Conservation (phyloP, 1,284 basidiomycete species). For the Trichosporon inkin region DNA sequence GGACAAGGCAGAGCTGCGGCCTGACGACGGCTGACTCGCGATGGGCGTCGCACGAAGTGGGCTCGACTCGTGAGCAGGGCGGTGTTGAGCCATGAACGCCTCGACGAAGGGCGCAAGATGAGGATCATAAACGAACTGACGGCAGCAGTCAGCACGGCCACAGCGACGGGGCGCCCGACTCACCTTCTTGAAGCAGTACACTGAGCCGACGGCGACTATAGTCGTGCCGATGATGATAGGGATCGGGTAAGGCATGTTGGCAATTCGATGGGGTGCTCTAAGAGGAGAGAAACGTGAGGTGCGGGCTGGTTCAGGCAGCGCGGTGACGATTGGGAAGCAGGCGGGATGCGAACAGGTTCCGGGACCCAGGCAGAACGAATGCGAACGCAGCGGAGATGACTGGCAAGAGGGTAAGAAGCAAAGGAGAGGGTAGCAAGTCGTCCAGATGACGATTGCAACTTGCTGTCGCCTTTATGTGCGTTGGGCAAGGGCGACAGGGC, state of each 20-base stretch:
- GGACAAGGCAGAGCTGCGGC: constrained; percentile 12
- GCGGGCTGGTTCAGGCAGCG: neutral
- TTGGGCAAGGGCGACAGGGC: too few relatives aligned
- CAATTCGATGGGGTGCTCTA: neutral
- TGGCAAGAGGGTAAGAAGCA: too few relatives aligned
- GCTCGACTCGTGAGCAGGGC: constrained; percentile 9
- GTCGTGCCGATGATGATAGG: constrained; percentile 39
- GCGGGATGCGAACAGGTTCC: too few relatives aligned
- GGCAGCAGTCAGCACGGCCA: neutral
- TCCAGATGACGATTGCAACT: too few relatives aligned
- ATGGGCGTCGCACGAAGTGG: neutral
- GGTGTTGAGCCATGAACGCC: constrained; percentile 30
- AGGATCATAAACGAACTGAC: constrained; percentile 45
- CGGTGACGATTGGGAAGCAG: neutral
- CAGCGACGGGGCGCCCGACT: constrained; percentile 3
- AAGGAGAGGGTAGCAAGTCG: too few relatives aligned
- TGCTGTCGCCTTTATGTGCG: too few relatives aligned
- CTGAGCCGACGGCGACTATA: constrained; percentile 40
- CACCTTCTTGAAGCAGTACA: constrained; percentile 47
- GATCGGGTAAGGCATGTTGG: constrained; percentile 37
- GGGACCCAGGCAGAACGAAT: too few relatives aligned
- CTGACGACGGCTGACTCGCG: neutral
- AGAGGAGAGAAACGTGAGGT: neutral
- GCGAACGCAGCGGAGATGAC: too few relatives aligned
- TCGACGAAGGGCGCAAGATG: constrained; percentile 43